These are phyloP conservation scores for Hypoxylon sp. DNA, from an alignment of 2,329 filamentous ascomycete species.

Conservation along the genomic window DNA sequence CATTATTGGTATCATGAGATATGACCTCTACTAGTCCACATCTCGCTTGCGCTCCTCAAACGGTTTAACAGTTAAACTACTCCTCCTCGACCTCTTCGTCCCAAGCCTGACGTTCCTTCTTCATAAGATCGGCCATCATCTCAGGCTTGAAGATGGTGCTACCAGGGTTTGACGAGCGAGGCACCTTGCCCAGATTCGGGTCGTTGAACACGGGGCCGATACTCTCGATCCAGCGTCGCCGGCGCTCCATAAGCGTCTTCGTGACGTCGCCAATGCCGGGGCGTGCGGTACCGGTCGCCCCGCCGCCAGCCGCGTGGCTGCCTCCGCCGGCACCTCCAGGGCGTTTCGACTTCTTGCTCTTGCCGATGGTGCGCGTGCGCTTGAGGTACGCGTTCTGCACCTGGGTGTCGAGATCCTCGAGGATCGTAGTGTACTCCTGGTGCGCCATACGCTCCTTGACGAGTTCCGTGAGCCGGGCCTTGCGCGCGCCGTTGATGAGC, in stretches of 20 bases:
- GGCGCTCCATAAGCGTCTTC: constrained; percentile 91
- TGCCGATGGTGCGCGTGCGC: constrained; percentile 92
- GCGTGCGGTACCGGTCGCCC: constrained; percentile 74
- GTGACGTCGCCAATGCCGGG: constrained; percentile 92
- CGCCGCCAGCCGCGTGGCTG: constrained; percentile 72
- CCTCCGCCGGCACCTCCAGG: constrained; percentile 82
- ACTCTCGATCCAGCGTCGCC: constrained; percentile 89
- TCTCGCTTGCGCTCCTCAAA: too few species aligned
- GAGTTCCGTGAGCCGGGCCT: constrained; percentile 86
- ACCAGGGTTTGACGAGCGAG: constrained; percentile 73
- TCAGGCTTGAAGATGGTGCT: constrained; percentile 81
- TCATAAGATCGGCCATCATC: constrained; percentile 80
- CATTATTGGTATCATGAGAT: constrained; percentile 10
- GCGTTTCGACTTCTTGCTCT: constrained; percentile 91
- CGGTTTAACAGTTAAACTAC: constrained; percentile 47
- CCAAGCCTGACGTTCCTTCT: constrained; percentile 84
- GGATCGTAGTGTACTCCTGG: constrained; percentile 96
- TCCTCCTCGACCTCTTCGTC: constrained; percentile 83
- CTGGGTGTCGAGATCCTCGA: constrained; percentile 95
- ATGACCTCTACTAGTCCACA: neutral
- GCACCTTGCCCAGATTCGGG: constrained; percentile 81
- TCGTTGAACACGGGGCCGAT: constrained; percentile 93
- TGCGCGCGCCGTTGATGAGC: constrained; percentile 90
- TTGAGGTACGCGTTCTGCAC: constrained; percentile 97
- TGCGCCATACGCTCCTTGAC: constrained; percentile 94